Conservation (phyloP, 73 alveolate genomes). For the Durusdinium trenchii region DNA sequence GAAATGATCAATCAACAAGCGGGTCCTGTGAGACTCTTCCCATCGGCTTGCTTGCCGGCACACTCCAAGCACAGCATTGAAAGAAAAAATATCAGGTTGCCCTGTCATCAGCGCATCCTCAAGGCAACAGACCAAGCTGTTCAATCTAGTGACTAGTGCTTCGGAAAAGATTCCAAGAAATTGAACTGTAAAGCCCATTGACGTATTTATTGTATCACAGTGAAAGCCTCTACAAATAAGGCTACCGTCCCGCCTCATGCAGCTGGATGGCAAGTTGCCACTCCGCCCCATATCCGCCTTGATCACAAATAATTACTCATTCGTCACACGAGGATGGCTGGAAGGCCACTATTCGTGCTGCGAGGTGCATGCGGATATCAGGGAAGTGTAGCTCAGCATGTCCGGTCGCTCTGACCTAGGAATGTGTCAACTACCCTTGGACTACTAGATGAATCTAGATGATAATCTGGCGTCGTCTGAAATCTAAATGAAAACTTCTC, state of each 20-base stretch:
- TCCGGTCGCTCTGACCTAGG: slow-evolving; percentile 76
- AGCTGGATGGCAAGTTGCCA: slow-evolving; percentile 72
- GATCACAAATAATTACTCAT: too few species aligned
- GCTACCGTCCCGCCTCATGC: neutral
- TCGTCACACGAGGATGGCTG: neutral
- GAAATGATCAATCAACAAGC: neutral
- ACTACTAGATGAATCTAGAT: too few species aligned
- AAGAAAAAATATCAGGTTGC: neutral
- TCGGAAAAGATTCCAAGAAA: too few species aligned
- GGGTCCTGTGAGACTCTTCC: slow-evolving; percentile 70
- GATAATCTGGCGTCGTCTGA: too few species aligned
- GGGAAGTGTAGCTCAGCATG: slow-evolving; percentile 67
- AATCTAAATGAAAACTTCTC: too few species aligned
- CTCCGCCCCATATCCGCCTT: slow-evolving; percentile 35
- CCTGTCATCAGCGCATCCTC: neutral
- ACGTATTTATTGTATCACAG: too few species aligned
- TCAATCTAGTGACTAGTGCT: too few species aligned
- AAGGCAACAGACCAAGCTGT: too few species aligned
- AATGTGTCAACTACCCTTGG: too few species aligned
- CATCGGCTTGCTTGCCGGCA: slow-evolving; percentile 78
- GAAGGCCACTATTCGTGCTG: neutral
- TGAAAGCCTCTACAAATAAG: too few species aligned
- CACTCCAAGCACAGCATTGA: slow-evolving; percentile 82
- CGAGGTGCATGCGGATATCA: slow-evolving; percentile 64
- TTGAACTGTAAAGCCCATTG: too few species aligned